Percentiles rank a stretch among this genome's conserved stretches.
Conservation (phyloP, 371 early-diverging fungal genomes). For the Choanephora cucurbitarum region DNA sequence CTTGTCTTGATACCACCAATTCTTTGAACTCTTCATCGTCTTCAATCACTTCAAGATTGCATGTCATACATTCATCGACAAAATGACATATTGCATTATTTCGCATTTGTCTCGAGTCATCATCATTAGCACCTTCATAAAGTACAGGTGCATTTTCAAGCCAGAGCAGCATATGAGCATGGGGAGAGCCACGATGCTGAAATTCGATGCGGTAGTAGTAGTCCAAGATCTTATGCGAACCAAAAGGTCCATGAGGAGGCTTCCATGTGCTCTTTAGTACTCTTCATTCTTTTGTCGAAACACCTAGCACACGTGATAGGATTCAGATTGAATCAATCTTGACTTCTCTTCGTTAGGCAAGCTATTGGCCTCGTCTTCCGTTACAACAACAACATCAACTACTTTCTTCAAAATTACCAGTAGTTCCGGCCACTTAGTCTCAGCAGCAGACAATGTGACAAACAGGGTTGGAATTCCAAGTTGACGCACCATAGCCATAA, state of each 20-base stretch:
- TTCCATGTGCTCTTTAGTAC: conserved; percentile 8
- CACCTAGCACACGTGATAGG: conserved; percentile 8
- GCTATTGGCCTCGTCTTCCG: background rate
- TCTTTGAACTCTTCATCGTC: background rate
- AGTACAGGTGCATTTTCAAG: background rate
- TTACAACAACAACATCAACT: conserved; percentile 1
- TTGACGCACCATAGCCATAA: conserved; percentile 10
- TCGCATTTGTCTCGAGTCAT: background rate
- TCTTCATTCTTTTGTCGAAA: conserved; percentile 8
- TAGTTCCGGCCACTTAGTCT: conserved; percentile 10
- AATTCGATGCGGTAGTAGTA: conserved; percentile 10
- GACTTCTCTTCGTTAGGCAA: background rate
- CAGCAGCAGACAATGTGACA: conserved; percentile 7
- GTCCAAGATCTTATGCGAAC: background rate
- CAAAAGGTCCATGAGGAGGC: conserved; percentile 6
- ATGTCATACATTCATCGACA: background rate
- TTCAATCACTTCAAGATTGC: background rate
- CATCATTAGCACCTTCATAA: background rate
- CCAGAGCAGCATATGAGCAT: conserved; percentile 1
- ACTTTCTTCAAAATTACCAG: conserved; percentile 4
- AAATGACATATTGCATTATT: background rate
- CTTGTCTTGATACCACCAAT: background rate
- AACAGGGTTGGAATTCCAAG: conserved; percentile 7
- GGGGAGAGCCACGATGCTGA: conserved; percentile 6
- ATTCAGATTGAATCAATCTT: conserved; percentile 10